Evolutionary conservation across 371 early-diverging fungal species (phyloP), one percentile per base, ranked within the genome.

Genomic region (Mucor ambiguus): DNA sequence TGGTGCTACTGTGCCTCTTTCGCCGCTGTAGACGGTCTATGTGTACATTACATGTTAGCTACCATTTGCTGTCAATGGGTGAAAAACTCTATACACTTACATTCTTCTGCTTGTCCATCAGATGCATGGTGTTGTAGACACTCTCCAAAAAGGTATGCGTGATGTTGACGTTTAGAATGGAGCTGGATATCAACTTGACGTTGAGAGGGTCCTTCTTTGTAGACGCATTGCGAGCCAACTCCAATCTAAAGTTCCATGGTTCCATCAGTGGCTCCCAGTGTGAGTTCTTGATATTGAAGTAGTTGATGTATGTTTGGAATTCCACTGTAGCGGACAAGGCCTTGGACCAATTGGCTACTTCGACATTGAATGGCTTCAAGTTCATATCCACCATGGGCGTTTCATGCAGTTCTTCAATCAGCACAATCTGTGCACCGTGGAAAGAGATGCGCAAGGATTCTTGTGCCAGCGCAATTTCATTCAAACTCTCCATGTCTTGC

Each of bases 181-280:
- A 83, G n/a, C 85, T 82, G 5, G 96, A 91, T 35, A 83, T 80
- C 4, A 95, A 60, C 18, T 93, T 92, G 24, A 96, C 63, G 26
- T 71, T 60, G 4, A 81, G 46, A 10, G 73, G 75, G 0, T 80
- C 75, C 7, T 71, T 63, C 9, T 61, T 54, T 6, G 55, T 55
- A 6, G 59, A 20, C 9, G 66, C 63, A 30, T 71, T 66, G 12
- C 75, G 63, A 1, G 81, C 64, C 18, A 90, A 69, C 35, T 82
- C 78, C 14, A 91, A 46, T 4, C 80, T 76, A 64, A 92, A 89
- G 30, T 82, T 80, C 95, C 96, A 97, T 1, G 95, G 95, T 76
- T 99, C 99, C 26, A 98, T 66, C 28, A 98, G 63, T 0, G 99
- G 98, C 74, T 99, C 99, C 99, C 99, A 99, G 70, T 97, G 96